A percentile compares a stretch with the other conserved stretches of the same genome.
phyloP scores from a whole-genome alignment of 495 filamentous ascomycete species.

The Physcia stellaris region DNA sequence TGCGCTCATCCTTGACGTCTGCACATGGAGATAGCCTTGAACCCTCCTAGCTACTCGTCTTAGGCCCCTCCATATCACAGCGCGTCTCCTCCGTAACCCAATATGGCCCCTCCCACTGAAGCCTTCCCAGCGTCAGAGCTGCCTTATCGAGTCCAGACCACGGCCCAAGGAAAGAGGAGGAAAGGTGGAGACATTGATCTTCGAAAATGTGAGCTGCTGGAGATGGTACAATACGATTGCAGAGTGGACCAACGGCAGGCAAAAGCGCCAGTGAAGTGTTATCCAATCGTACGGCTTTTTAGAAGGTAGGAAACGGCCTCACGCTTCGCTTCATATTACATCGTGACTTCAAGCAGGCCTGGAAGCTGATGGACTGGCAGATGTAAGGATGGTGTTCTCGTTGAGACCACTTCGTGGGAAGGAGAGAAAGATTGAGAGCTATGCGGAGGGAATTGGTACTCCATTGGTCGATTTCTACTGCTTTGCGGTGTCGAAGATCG shows the following conservation, averaged over 20 bases:
- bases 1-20: conserved; percentile 20
- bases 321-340: no score
- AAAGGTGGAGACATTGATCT: conserved; percentile 45
- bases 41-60: neutral
- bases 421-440: no score
- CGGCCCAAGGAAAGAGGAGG: conserved; percentile 29
- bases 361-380: no score
- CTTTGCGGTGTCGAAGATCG: no score
- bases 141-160: conserved; percentile 32
- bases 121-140: conserved; percentile 42
- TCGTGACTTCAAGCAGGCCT: no score
- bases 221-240: conserved; percentile 76
- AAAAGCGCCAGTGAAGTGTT: conserved; percentile 49
- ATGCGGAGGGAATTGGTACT: no score
- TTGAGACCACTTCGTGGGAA: conserved; percentile 78
- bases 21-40: neutral
- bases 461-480: no score
- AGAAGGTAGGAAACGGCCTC: conserved; percentile 52
- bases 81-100: neutral
- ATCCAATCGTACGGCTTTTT: conserved; percentile 65
- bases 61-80: neutral
- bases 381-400: conserved; percentile 59
- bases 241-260: conserved; percentile 41
- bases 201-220: conserved; percentile 54
- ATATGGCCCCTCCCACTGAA: conserved; percentile 48